These are phyloP conservation scores for Pleoardoris graminearum DNA, from an alignment of 2,329 filamentous ascomycete genomes.

Conservation along the genomic window DNA sequence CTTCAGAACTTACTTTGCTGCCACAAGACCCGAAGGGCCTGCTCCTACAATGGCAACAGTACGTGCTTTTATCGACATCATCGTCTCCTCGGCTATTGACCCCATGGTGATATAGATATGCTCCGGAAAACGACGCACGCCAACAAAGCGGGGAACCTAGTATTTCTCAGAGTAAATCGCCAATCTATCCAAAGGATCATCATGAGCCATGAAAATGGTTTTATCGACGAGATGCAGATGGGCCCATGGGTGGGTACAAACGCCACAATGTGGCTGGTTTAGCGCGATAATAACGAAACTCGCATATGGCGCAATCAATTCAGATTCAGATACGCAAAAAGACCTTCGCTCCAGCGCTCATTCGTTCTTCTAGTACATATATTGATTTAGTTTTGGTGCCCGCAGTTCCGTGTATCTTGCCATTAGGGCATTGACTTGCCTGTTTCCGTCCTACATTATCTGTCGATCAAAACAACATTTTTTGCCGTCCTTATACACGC, in stretches of 20 bases:
- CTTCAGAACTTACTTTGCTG: slow-evolving; percentile 62
- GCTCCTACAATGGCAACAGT: slow-evolving; percentile 80
- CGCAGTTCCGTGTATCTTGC: not conserved
- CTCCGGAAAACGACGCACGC: too few relatives aligned
- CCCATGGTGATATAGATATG: not conserved
- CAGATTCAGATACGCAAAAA: too few relatives aligned
- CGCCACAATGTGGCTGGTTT: slow-evolving; percentile 5
- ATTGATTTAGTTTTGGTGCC: not conserved
- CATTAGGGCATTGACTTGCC: not conserved
- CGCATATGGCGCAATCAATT: not conserved
- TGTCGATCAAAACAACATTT: too few relatives aligned
- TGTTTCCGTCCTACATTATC: too few relatives aligned
- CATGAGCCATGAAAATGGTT: not conserved
- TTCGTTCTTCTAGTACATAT: not conserved
- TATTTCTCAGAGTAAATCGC: too few relatives aligned
- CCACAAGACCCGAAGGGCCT: slow-evolving; percentile 76
- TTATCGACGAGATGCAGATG: too few relatives aligned
- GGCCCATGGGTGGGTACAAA: not conserved
- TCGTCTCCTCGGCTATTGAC: slow-evolving; percentile 13
- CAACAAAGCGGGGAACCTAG: too few relatives aligned
- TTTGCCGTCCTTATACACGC: too few relatives aligned
- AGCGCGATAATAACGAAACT: not conserved
- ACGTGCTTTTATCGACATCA: slow-evolving; percentile 49
- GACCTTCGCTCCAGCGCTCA: too few relatives aligned
- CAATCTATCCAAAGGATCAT: not conserved